Conservation (phyloP, 164 flowering plant genomes). For the Stephania japonica region DNA sequence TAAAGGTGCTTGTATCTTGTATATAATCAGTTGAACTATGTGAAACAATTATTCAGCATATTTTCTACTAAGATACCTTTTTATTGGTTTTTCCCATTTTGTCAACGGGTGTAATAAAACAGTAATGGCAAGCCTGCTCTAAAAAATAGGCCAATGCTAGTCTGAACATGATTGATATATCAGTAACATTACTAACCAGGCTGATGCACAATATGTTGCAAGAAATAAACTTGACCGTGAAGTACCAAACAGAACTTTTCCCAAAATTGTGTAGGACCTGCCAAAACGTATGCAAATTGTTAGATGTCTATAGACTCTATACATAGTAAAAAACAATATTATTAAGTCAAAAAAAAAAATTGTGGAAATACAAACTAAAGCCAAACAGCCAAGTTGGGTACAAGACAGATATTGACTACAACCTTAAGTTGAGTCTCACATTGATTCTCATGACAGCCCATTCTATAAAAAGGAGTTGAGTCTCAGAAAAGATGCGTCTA, state of each 20-base stretch:
- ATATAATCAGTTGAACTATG: too few species aligned
- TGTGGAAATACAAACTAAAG: background rate
- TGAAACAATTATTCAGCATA: too few species aligned
- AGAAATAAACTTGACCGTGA: constrained; percentile 96
- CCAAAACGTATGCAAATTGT: constrained; percentile 11
- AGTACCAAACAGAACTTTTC: constrained; percentile 77
- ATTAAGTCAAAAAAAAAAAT: background rate
- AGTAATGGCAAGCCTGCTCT: background rate
- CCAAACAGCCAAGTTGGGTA: background rate
- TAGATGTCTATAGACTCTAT: background rate
- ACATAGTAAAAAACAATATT: background rate
- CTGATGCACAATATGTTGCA: constrained; percentile 79
- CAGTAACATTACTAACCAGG: constrained; percentile 53
- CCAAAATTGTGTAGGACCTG: constrained; percentile 73
- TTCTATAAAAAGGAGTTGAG: too few species aligned
- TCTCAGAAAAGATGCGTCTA: too few species aligned
- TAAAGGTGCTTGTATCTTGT: too few species aligned
- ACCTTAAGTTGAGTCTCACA: background rate
- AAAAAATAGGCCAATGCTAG: background rate
- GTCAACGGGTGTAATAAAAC: background rate
- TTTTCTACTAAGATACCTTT: too few species aligned
- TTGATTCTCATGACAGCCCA: too few species aligned
- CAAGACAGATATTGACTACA: background rate
- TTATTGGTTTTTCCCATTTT: background rate
- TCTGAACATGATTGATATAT: background rate